These are phyloP conservation scores for Sechiopsis laciniata DNA, from an alignment of 306 rosid species.

Conservation along the genomic window DNA sequence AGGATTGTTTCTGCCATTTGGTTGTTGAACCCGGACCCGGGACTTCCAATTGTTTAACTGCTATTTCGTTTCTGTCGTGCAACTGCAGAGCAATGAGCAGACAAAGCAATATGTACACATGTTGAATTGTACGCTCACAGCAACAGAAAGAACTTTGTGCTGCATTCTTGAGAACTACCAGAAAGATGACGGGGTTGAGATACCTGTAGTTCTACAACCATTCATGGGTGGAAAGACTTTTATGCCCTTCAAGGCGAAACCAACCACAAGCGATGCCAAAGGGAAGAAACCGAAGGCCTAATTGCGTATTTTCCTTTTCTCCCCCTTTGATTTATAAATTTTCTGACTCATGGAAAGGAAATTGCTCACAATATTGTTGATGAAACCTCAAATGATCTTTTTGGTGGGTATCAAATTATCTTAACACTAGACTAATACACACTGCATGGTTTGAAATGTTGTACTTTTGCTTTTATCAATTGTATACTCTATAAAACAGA, in stretches of 20 bases:
- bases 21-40: neutral
- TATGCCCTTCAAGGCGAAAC: conserved; percentile 72
- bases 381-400: neutral
- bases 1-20: neutral
- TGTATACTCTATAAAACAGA: neutral
- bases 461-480: neutral
- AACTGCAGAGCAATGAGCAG: conserved; percentile 71
- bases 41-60: neutral
- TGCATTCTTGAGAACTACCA: conserved; percentile 94
- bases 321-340: conserved; percentile 2
- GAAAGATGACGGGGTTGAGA: conserved; percentile 77
- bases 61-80: neutral
- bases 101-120: conserved; percentile 73
- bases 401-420: conserved; percentile 8
- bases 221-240: conserved; percentile 74
- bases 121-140: conserved; percentile 91
- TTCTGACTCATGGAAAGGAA: neutral
- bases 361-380: conserved; percentile 5
- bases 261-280: conserved; percentile 51
- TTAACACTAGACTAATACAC: neutral
- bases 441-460: neutral
- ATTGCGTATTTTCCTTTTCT: conserved; percentile 35
- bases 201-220: conserved; percentile 64
- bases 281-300: conserved; percentile 98
- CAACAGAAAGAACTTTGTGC: conserved; percentile 91